Conservation (phyloP, 306 rosid species). For the Inga leiocalycina region DNA sequence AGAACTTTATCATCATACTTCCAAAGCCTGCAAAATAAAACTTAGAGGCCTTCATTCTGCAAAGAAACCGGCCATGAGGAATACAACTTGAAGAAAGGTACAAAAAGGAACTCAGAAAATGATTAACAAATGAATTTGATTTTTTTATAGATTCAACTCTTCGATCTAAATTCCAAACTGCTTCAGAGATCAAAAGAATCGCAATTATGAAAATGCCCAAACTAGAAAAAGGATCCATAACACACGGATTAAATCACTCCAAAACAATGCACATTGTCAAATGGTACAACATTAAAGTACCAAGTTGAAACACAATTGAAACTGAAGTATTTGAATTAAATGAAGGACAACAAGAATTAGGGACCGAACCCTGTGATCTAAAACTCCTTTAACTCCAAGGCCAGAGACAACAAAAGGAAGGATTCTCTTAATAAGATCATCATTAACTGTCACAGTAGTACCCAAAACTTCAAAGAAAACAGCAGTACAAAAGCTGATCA, state of each 20-base stretch:
- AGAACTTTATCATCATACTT: background rate
- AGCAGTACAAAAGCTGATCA: slow-evolving; percentile 81
- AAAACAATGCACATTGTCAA: background rate
- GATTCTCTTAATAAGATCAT: slow-evolving; percentile 69
- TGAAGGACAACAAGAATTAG: slow-evolving; percentile 18
- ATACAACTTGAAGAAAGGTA: background rate
- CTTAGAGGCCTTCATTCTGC: background rate
- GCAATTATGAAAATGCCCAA: background rate
- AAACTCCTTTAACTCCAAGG: slow-evolving; percentile 55
- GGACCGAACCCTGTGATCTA: slow-evolving; percentile 79
- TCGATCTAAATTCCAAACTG: background rate
- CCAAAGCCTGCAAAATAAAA: background rate
- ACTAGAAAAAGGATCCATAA: background rate
- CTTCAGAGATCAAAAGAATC: background rate
- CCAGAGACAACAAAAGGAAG: slow-evolving; percentile 76
- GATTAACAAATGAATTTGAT: background rate
- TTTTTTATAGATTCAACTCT: background rate
- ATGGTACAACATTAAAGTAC: background rate
- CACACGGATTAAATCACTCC: background rate
- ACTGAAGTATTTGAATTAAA: background rate
- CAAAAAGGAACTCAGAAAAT: background rate
- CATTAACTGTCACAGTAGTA: slow-evolving; percentile 51
- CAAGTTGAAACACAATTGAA: background rate
- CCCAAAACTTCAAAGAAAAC: slow-evolving; percentile 86
- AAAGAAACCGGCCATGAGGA: background rate